These are phyloP conservation scores for Lotus japonicus DNA, from an alignment of 306 rosid species.

Conservation along the genomic window DNA sequence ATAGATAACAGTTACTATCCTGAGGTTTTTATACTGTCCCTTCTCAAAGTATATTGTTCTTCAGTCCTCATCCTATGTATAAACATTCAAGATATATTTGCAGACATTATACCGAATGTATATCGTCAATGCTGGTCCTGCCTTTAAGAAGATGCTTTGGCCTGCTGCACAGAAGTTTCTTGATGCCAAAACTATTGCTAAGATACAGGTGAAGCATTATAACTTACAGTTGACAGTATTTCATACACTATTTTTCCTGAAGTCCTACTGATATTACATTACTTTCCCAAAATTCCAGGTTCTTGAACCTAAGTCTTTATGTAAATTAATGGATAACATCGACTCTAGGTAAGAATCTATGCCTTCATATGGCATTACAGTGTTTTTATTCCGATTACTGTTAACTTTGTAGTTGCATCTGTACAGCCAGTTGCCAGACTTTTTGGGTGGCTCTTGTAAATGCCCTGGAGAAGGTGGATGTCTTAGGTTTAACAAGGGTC, in stretches of 20 bases:
- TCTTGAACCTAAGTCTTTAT: slow-evolving; percentile 60
- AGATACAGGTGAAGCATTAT: slow-evolving; percentile 70
- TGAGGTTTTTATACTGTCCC: slow-evolving; percentile 49
- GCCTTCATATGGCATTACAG: not conserved
- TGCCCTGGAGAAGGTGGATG: slow-evolving; percentile 82
- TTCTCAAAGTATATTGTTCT: slow-evolving; percentile 17
- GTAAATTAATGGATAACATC: slow-evolving; percentile 66
- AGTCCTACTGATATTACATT: slow-evolving; percentile 13
- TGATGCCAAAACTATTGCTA: slow-evolving; percentile 71
- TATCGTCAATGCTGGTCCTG: slow-evolving; percentile 91
- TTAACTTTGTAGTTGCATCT: slow-evolving; percentile 2
- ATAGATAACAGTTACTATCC: slow-evolving; percentile 87
- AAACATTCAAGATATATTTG: not conserved
- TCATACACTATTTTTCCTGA: not conserved
- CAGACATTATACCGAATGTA: slow-evolving; percentile 93
- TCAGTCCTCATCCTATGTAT: not conserved
- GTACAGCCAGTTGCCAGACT: slow-evolving; percentile 88
- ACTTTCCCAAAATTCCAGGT: slow-evolving; percentile 46
- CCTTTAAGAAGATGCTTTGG: slow-evolving; percentile 95
- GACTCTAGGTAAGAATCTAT: slow-evolving; percentile 54
- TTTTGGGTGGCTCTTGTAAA: slow-evolving; percentile 89
- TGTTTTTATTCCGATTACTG: not conserved
- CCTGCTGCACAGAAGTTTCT: slow-evolving; percentile 92
- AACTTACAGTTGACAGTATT: slow-evolving; percentile 7
- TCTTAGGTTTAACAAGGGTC: slow-evolving; percentile 84